Percentiles rank a stretch among this genome's conserved stretches.
phyloP scores from a whole-genome alignment of 1,139 yeast genomes.

The Blastobotrys elegans region DNA sequence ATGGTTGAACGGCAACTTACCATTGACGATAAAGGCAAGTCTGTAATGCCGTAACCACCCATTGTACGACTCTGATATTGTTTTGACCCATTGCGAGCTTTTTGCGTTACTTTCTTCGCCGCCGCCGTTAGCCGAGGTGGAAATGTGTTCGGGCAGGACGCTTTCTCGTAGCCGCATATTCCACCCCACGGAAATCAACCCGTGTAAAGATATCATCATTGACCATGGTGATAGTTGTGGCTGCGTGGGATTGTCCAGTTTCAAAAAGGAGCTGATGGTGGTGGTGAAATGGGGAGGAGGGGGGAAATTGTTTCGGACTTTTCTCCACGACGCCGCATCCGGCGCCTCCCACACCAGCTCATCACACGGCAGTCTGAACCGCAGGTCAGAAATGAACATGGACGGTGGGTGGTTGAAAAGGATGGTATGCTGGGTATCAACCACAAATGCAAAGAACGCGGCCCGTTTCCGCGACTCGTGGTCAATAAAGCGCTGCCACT shows the following conservation, averaged over 20 bases:
- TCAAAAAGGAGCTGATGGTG: slow-evolving; percentile 22
- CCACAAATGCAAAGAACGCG: slow-evolving; percentile 27
- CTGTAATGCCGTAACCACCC: slow-evolving; percentile 27
- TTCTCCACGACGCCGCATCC: slow-evolving; percentile 21
- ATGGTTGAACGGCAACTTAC: slow-evolving; percentile 24
- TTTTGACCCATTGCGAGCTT: slow-evolving; percentile 18
- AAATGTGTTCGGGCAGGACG: slow-evolving; percentile 18
- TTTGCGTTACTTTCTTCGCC: neutral
- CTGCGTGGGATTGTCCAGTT: slow-evolving; percentile 19
- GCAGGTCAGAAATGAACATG: slow-evolving; percentile 26
- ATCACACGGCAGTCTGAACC: slow-evolving; percentile 25
- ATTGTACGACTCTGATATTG: slow-evolving; percentile 23
- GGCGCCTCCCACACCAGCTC: slow-evolving; percentile 28
- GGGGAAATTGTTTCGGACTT: slow-evolving; percentile 13
- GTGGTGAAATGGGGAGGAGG: slow-evolving; percentile 24
- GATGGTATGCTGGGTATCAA: slow-evolving; percentile 26
- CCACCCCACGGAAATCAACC: slow-evolving; percentile 27
- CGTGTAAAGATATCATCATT: slow-evolving; percentile 27
- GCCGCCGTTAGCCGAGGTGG: neutral
- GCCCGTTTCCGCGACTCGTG: slow-evolving; percentile 25
- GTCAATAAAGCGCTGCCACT: slow-evolving; percentile 24
- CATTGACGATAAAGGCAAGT: slow-evolving; percentile 23
- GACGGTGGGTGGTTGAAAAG: slow-evolving; percentile 28
- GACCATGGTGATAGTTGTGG: slow-evolving; percentile 27
- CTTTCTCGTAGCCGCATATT: slow-evolving; percentile 24